Conservation (phyloP, 768 basidiomycete species). For the Suillus americanus region DNA sequence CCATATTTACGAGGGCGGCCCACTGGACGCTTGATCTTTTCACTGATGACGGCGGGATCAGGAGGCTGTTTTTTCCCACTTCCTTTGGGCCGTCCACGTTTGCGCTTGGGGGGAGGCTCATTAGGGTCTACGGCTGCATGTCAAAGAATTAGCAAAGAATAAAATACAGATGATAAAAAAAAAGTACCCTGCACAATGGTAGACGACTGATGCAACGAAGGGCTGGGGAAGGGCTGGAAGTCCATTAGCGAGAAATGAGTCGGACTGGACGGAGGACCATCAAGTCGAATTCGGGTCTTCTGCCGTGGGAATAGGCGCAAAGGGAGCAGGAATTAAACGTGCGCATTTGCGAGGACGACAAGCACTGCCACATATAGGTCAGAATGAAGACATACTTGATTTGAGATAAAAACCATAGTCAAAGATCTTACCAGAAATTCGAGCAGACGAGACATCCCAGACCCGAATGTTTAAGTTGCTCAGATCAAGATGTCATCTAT, state of each 20-base stretch:
- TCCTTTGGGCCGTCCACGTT: constrained; percentile 76
- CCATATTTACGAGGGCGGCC: constrained; percentile 83
- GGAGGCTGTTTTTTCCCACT: constrained; percentile 67
- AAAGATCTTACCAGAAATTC: too few species aligned
- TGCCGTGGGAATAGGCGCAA: constrained; percentile 30
- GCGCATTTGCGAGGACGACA: constrained; percentile 62
- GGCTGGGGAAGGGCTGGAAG: constrained; percentile 53
- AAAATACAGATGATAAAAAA: not conserved
- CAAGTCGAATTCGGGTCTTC: constrained; percentile 57
- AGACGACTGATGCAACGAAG: constrained; percentile 34
- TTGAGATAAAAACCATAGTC: too few species aligned
- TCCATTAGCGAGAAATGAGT: constrained; percentile 61
- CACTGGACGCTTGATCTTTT: constrained; percentile 74
- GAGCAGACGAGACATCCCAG: too few species aligned
- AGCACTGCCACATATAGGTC: too few species aligned
- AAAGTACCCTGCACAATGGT: constrained; percentile 27
- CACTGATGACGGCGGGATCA: constrained; percentile 37
- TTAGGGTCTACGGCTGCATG: constrained; percentile 26
- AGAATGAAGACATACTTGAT: too few species aligned
- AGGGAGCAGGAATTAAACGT: constrained; percentile 37
- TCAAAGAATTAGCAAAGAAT: constrained; percentile 9
- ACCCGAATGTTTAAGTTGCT: too few species aligned
- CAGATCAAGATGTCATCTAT: too few species aligned
- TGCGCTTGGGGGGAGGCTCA: constrained; percentile 52
- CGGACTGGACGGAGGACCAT: constrained; percentile 73